Base-by-base conservation (phyloP, 2,329 filamentous ascomycete species). In the Chaetothyriales sp. region DNA sequence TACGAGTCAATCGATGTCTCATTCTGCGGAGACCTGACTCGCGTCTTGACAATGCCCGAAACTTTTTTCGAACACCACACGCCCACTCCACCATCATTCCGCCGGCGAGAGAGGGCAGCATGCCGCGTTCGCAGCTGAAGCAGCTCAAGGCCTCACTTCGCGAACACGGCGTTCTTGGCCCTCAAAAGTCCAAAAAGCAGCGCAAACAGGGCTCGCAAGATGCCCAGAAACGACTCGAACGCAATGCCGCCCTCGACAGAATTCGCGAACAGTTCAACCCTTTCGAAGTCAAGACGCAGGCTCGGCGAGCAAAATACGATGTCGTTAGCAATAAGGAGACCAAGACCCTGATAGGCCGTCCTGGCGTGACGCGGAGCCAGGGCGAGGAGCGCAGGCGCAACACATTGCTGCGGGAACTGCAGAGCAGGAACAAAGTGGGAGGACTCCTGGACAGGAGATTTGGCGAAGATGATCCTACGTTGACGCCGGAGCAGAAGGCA, bases 211-310 rank as follows among this genome's bases (percentile, higher is more conserved):
- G 78, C 63, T 80, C 76, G 50, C 81, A 82, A 67, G 77, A 76
- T 56, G 80, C 77, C 60, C 83, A 90, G 63, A 86, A 88, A 68
- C 82, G 86, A 54, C 77, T 87, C 22, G 81, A 88, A 66, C 81
- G 85, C 64, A 80, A 84, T 63, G 83, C 81, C 51, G 86, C 89
- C 15, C 76, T 98, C 56, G 82, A 86, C 61, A 81, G 80, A 52
- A 95, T 98, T 66, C 85, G 92, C 64, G 89, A 97, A 64, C 85
- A 89, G 60, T 97, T 97, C 78, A 98, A 98, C 67, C 92, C 92
- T 0, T 98, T 98, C 69, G 92, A 98, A 65, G 80, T 95, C 66
- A 94, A 94, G 69, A 81, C 85, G 53, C 81, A 84, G 43, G 76
- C 82, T 1, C 78, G 84, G 54, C 85, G 83, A 0, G 82, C 82